Evolutionary conservation across 305 asterid species (phyloP), one percentile per base, ranked within the genome.

Genomic region (Fraxinus paxiana): DNA sequence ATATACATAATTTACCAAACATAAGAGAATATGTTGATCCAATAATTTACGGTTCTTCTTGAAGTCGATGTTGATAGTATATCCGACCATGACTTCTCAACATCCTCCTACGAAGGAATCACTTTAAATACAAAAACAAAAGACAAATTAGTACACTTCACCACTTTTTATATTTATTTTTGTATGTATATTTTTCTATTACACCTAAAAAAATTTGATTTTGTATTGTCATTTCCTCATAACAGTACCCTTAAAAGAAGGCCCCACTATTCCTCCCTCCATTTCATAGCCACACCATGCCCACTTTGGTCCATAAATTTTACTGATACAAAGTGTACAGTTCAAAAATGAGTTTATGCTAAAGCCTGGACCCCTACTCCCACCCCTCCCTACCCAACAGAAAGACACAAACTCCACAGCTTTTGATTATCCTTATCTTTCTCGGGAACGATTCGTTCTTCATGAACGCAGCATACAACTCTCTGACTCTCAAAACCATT

Each of bases 341-440:
- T 48, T 15, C 59, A 84, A 28, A 79, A 80, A 26, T 79, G 84
- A 79, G 74, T 69, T 84, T 86, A 48, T 15, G 59, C 59, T 15
- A 15, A 15, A 48, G 6, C 59, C 59, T 48, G 59, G 59, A 48
- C 59, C 59, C 20, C 20, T 48, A 72, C 82, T 65, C 41, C 82
- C 34, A 63, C 33, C 79, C 80, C 17, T 67, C 56, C 85, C 81
- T 26, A 51, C 24, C 63, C 22, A n/a, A n/a, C 9, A 51, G 63
- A 51, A n/a, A 51, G 63, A n/a, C 63, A 51, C 73, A 15, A 78
- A 3, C 87, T 76, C 85, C 86, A 72, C 84, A 71, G 51, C 83
- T 81, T 79, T 81, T 84, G 79, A 88, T 87, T 87, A 89, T 88
- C 89, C 90, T 89, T 85, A 86, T 88, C 89, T 84, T 38, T 20